phyloP scores from a whole-genome alignment of 2,329 filamentous ascomycete species.

The Botrytis cinerea region DNA sequence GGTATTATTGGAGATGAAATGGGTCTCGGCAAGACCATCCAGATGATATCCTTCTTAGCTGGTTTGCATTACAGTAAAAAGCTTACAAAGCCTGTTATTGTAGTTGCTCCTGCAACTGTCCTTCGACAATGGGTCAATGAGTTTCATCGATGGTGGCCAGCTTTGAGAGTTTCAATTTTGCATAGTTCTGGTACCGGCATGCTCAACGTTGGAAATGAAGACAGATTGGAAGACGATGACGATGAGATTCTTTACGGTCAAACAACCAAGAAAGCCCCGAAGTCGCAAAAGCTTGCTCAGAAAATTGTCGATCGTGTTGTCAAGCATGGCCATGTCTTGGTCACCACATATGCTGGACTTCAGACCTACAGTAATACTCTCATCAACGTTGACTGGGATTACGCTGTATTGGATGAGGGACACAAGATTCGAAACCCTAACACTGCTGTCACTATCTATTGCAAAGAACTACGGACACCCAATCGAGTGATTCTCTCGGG shows the following conservation, averaged over 20 bases:
- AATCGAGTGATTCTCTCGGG: slow-evolving; percentile 93
- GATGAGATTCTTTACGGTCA: slow-evolving; percentile 47
- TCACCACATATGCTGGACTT: slow-evolving; percentile 95
- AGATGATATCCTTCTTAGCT: slow-evolving; percentile 68
- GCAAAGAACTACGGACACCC: slow-evolving; percentile 87
- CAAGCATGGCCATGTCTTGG: slow-evolving; percentile 83
- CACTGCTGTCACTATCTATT: slow-evolving; percentile 89
- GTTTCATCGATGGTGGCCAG: slow-evolving; percentile 99
- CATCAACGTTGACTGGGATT: slow-evolving; percentile 84
- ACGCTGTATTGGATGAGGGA: slow-evolving; percentile 92
- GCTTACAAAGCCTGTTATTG: slow-evolving; percentile 79
- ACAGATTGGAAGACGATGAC: slow-evolving; percentile 56
- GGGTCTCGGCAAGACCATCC: slow-evolving; percentile 95
- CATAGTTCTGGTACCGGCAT: slow-evolving; percentile 97
- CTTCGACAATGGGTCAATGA: slow-evolving; percentile 98
- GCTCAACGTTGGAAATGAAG: slow-evolving; percentile 75
- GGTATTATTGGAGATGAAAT: slow-evolving; percentile 98
- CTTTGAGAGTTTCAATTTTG: slow-evolving; percentile 90
- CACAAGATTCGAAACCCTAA: slow-evolving; percentile 98
- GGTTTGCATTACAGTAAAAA: slow-evolving; percentile 89
- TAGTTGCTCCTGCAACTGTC: slow-evolving; percentile 92
- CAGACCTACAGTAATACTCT: slow-evolving; percentile 86
- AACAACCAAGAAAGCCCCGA: slow-evolving; percentile 48
- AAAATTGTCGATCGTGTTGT: slow-evolving; percentile 81
- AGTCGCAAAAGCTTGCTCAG: slow-evolving; percentile 68